phyloP scores from a whole-genome alignment of 768 basidiomycete species.

The Termitomyces sp. region DNA sequence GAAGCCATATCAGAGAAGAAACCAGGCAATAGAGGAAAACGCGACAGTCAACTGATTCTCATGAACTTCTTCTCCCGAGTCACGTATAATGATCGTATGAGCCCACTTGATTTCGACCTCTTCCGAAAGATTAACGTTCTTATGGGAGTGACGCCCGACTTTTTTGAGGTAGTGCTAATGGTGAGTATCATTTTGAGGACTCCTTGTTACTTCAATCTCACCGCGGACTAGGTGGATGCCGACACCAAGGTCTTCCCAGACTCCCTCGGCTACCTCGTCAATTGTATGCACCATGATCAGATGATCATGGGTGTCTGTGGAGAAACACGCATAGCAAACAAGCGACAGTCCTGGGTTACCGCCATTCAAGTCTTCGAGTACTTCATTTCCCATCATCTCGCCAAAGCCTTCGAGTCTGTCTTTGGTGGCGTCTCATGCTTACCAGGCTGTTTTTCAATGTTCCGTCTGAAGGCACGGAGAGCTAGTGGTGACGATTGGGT shows the following conservation, averaged over 20 bases:
- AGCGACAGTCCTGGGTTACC: conserved; percentile 97
- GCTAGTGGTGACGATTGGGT: conserved; percentile 92
- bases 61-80: conserved; percentile 99
- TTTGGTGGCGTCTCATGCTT: conserved; percentile 99
- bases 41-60: conserved; percentile 96
- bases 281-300: conserved; percentile 98
- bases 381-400: conserved; percentile 97
- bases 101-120: conserved; percentile 93
- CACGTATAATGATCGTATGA: conserved; percentile 99
- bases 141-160: conserved; percentile 99
- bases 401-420: conserved; percentile 98
- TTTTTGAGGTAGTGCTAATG: conserved; percentile 97
- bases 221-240: conserved; percentile 82
- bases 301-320: conserved; percentile 99
- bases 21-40: conserved; percentile 96
- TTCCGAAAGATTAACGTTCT: conserved; percentile 95
- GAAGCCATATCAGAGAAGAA: conserved; percentile 86
- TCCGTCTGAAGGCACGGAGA: conserved; percentile 91
- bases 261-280: conserved; percentile 87
- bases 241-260: conserved; percentile 95
- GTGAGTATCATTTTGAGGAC: conserved; percentile 41
- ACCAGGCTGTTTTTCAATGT: conserved; percentile 99
- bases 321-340: conserved; percentile 98
- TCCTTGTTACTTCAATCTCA: conserved; percentile 2
- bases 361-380: conserved; percentile 98